Percentiles rank a stretch among this genome's conserved stretches.
Conservation (phyloP, 805 yeast species). For the Barnettozyma sp. region DNA sequence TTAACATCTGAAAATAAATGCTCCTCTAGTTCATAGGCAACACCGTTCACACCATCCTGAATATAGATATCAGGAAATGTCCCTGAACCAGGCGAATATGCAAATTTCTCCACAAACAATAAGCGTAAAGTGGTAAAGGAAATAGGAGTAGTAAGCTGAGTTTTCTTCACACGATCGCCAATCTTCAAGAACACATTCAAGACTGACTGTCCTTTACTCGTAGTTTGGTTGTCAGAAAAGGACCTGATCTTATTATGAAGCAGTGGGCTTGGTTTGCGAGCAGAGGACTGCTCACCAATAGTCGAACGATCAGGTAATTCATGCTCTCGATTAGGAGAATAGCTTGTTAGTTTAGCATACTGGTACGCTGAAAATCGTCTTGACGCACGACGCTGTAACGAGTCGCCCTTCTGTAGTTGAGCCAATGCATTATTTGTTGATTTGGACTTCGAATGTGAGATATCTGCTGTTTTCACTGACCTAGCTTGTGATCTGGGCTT, state of each 20-base stretch:
- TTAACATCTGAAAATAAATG: constrained; percentile 48
- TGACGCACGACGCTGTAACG: constrained; percentile 86
- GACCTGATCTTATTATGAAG: constrained; percentile 1
- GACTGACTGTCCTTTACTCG: not conserved
- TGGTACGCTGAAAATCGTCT: constrained; percentile 92
- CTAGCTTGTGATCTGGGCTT: constrained; percentile 4
- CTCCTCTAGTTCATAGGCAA: constrained; percentile 80
- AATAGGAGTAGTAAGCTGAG: constrained; percentile 26
- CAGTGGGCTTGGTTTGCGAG: constrained; percentile 15
- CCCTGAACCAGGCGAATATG: constrained; percentile 67
- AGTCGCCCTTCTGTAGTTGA: constrained; percentile 75
- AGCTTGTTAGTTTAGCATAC: constrained; percentile 63
- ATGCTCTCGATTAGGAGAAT: constrained; percentile 28
- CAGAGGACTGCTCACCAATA: constrained; percentile 14
- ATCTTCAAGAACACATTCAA: constrained; percentile 38
- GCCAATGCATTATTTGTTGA: constrained; percentile 51
- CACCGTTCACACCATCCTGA: constrained; percentile 48
- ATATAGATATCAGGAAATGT: constrained; percentile 76
- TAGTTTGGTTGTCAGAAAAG: not conserved
- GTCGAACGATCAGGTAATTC: constrained; percentile 22
- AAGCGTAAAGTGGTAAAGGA: constrained; percentile 46
- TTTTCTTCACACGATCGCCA: constrained; percentile 50
- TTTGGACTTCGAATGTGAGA: constrained; percentile 8
- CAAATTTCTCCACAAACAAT: constrained; percentile 80
- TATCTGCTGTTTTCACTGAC: constrained; percentile 1